Conservation (phyloP, 768 basidiomycete genomes). For the Melanogaster broomeanus region DNA sequence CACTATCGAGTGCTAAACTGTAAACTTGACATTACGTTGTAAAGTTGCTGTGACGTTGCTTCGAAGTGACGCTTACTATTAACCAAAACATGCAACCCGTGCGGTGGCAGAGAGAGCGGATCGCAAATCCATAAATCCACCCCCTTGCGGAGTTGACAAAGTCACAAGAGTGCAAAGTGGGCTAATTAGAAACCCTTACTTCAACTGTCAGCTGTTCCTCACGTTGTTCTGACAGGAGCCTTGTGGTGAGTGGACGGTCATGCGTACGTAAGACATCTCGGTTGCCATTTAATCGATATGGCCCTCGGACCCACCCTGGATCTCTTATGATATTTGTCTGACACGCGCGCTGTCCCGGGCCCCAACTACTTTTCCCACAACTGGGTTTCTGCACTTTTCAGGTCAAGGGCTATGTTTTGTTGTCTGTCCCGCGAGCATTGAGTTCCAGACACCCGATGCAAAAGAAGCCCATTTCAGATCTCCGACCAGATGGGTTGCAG, state of each 20-base stretch:
- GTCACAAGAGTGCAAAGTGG: conserved; percentile 35
- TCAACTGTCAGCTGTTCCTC: conserved; percentile 28
- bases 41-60: no score
- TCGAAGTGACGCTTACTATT: no score
- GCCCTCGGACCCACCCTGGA: conserved; percentile 36
- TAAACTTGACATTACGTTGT: conserved; percentile 26
- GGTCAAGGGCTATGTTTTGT: conserved; percentile 35
- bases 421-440: conserved; percentile 39
- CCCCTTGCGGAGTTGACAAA: conserved; percentile 29
- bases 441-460: conserved; percentile 36
- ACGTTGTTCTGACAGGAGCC: conserved; percentile 33
- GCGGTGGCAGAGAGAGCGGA: conserved; percentile 29
- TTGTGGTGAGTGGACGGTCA: conserved; percentile 31
- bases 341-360: conserved; percentile 23
- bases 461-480: conserved; percentile 33
- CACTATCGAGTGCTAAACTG: conserved; percentile 22
- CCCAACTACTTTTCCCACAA: conserved; percentile 36
- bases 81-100: conserved; percentile 12
- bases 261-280: conserved; percentile 37
- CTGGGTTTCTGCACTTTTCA: conserved; percentile 30
- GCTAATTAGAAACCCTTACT: conserved; percentile 33
- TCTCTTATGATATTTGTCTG: conserved; percentile 32
- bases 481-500: conserved; percentile 38
- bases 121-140: conserved; percentile 29
- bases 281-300: conserved; percentile 40